phyloP scores from a whole-genome alignment of 2,329 filamentous ascomycete species.

The Geoglossum cookeanum region DNA sequence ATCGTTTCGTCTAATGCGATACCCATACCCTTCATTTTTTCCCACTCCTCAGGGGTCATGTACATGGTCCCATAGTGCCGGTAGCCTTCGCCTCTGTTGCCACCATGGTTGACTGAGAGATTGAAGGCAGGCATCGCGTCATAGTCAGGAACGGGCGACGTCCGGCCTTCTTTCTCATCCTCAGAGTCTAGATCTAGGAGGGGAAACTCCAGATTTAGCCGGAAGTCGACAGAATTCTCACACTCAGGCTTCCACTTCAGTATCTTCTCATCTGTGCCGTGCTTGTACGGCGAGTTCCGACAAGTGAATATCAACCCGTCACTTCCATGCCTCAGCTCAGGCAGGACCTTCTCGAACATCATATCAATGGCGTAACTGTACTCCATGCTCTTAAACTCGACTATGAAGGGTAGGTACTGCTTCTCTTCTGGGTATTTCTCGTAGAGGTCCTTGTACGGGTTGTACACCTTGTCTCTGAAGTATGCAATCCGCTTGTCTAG shows the following conservation, averaged over 20 bases:
- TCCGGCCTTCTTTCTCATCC: conserved; percentile 47
- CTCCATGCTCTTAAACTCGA: conserved; percentile 81
- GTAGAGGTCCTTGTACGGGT: conserved; percentile 46
- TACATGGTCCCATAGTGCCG: conserved; percentile 43
- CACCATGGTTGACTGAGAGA: conserved; percentile 50
- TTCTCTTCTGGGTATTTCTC: conserved; percentile 49
- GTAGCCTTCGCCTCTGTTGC: conserved; percentile 35
- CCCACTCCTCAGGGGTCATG: conserved; percentile 65
- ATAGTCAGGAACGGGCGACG: conserved; percentile 53
- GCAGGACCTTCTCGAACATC: conserved; percentile 81
- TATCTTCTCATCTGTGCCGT: conserved; percentile 82
- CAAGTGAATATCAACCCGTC: conserved; percentile 98
- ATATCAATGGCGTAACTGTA: conserved; percentile 73
- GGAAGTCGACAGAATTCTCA: conserved; percentile 91
- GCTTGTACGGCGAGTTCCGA: conserved; percentile 64
- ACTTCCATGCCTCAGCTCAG: conserved; percentile 74
- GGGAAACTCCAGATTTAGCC: conserved; percentile 60
- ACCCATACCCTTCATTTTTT: conserved; percentile 50
- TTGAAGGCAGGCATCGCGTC: conserved; percentile 57
- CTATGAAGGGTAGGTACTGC: conserved; percentile 52
- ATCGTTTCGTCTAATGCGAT: conserved; percentile 72
- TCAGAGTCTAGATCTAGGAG: conserved; percentile 44
- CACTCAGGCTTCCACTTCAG: conserved; percentile 94
- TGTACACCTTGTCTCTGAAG: conserved; percentile 59
- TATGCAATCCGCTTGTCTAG: conserved; percentile 81